These are phyloP conservation scores for Candida takata DNA, from an alignment of 805 yeast species.

Conservation along the genomic window DNA sequence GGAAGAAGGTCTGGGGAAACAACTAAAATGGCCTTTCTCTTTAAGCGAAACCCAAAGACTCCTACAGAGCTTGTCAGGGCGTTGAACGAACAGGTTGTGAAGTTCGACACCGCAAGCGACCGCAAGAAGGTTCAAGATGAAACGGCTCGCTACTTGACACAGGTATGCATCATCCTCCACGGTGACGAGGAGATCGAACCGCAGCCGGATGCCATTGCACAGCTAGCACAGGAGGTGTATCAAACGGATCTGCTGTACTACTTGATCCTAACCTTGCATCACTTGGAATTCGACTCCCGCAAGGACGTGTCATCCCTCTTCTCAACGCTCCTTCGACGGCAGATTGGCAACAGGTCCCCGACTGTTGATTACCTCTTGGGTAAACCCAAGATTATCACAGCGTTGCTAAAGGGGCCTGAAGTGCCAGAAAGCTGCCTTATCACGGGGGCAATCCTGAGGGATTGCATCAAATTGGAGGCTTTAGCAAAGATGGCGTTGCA, in stretches of 20 bases:
- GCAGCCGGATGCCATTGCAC: slow-evolving; percentile 45
- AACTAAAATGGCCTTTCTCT: slow-evolving; percentile 50
- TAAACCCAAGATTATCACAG: slow-evolving; percentile 56
- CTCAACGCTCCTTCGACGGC: slow-evolving; percentile 69
- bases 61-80: slow-evolving; percentile 78
- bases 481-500: slow-evolving; percentile 54
- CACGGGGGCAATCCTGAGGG: slow-evolving; percentile 74
- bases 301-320: slow-evolving; percentile 74
- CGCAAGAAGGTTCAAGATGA: slow-evolving; percentile 61
- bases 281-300: slow-evolving; percentile 82
- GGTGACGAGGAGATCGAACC: slow-evolving; percentile 64
- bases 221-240: slow-evolving; percentile 74
- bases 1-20: no score
- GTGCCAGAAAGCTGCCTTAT: slow-evolving; percentile 63
- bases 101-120: slow-evolving; percentile 35
- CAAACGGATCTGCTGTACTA: slow-evolving; percentile 59
- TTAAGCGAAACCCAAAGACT: slow-evolving; percentile 85
- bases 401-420: slow-evolving; percentile 69
- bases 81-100: slow-evolving; percentile 64
- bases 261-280: slow-evolving; percentile 51
- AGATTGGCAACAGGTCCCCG: slow-evolving; percentile 69
- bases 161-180: slow-evolving; percentile 56
- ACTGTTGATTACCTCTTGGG: slow-evolving; percentile 77
- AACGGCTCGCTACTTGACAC: slow-evolving; percentile 54
- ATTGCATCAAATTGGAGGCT: slow-evolving; percentile 73